Percentiles rank a stretch among this genome's conserved stretches.
These are phyloP conservation scores for Hypoxylon crocopeplum DNA, from an alignment of 495 filamentous ascomycete species.

Conservation along the genomic window DNA sequence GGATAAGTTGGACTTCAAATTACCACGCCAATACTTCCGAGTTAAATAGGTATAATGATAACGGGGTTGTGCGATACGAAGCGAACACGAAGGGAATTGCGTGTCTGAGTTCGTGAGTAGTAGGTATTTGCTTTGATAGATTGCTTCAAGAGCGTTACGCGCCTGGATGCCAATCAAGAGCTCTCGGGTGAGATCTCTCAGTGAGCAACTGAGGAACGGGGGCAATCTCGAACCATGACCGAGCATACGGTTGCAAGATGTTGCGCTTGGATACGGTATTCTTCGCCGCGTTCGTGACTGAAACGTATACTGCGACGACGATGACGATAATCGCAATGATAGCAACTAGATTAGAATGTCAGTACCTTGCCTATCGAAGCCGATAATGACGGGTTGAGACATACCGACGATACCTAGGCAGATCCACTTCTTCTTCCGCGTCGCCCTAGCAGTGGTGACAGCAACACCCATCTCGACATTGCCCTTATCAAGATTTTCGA, in stretches of 20 bases:
- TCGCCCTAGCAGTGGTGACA: constrained; percentile 76
- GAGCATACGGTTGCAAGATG: constrained; percentile 32
- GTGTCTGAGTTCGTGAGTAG: constrained; percentile 20
- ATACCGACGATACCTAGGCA: constrained; percentile 82
- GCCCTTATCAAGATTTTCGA: constrained; percentile 77
- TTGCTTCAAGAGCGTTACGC: neutral
- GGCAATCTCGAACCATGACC: constrained; percentile 20
- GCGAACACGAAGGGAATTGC: constrained; percentile 37
- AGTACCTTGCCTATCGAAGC: constrained; percentile 11
- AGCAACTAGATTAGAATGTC: constrained; percentile 44
- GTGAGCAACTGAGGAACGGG: constrained; percentile 26
- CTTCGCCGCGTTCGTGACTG: constrained; percentile 34
- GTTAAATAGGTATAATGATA: constrained; percentile 38
- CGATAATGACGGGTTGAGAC: constrained; percentile 45
- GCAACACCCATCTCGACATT: constrained; percentile 81
- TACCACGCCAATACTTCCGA: constrained; percentile 23
- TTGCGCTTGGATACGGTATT: constrained; percentile 28
- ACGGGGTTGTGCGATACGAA: constrained; percentile 27
- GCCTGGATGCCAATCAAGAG: constrained; percentile 8
- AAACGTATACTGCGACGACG: constrained; percentile 55
- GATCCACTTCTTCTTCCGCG: constrained; percentile 97
- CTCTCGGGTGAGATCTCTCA: constrained; percentile 30
- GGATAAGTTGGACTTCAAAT: constrained; percentile 9
- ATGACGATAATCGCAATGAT: constrained; percentile 60
- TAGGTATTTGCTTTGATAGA: too few species aligned